Evolutionary conservation across 1,139 yeast genomes (phyloP), one percentile per base, ranked within the genome.

Genomic region (Suhomyces guaymorum): DNA sequence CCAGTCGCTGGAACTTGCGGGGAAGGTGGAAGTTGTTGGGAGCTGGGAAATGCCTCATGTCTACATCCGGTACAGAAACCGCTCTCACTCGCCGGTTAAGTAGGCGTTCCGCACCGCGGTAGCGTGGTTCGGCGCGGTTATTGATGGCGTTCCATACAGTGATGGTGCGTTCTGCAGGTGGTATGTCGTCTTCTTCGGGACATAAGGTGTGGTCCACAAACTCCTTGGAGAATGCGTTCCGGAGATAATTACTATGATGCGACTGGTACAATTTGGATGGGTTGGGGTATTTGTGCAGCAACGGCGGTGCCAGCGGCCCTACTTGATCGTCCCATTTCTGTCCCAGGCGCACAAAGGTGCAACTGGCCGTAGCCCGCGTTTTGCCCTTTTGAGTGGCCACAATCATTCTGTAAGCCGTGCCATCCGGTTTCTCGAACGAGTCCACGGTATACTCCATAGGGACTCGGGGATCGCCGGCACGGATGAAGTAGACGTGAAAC

Each of bases 391-490:
- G 76, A 3, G 42, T 35, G 10, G 55, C 67, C 26, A 48, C 45
- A 11, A 70, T 57, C 25, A 50, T 51, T 18, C 65, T 42, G 34
- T 54, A 56, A 32, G 61, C 49, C 10, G 54, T 46, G n/a, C 41
- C 47, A 1, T 43, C 54, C 4, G 51, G 57, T n/a, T 59, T 75
- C 7, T 24, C 32, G 15, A 81, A 56, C 31, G 66, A 66, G 19
- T 59, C 63, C n/a, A 85, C 88, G 17, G 69, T 63, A 53, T 81
- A 85, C n/a, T 64, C 63, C 55, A 82, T 72, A 10, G 78, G 78
- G 1, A 60, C 48, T 2, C 51, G 48, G 2, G 73, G 63, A 32
- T 70, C 66, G 0, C 89, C 92, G 0, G 75, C 63, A 15, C 56
- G 51, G 16, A 69, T 57, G 32, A 70, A 70, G 43, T 60, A 64